These are phyloP conservation scores for Candida gigantensis DNA, from an alignment of 1,139 yeast species.

Conservation along the genomic window DNA sequence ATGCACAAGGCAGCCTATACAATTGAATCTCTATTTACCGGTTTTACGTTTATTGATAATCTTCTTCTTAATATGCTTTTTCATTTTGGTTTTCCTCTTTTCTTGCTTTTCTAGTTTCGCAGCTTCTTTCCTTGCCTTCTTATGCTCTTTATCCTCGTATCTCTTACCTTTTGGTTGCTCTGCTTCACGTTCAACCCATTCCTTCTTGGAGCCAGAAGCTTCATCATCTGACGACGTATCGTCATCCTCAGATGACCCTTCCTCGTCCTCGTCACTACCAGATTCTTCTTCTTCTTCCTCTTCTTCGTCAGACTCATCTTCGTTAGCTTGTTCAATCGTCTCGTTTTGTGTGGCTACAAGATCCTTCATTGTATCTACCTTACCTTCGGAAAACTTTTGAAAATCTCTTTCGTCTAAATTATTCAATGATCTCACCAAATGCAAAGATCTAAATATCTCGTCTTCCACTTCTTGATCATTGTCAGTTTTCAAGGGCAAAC, in stretches of 20 bases:
- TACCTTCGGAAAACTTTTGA: slow-evolving; percentile 76
- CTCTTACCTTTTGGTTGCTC: slow-evolving; percentile 64
- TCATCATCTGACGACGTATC: slow-evolving; percentile 27
- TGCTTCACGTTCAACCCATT: slow-evolving; percentile 44
- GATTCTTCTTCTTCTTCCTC: slow-evolving; percentile 18
- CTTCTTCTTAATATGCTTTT: slow-evolving; percentile 87
- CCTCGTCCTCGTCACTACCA: slow-evolving; percentile 36
- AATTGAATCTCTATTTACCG: slow-evolving; percentile 13
- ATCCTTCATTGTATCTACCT: slow-evolving; percentile 73
- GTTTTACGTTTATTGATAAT: slow-evolving; percentile 57
- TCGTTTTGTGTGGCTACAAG: slow-evolving; percentile 42
- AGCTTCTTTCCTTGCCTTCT: slow-evolving; percentile 80
- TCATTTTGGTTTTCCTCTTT: slow-evolving; percentile 86
- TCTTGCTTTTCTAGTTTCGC: slow-evolving; percentile 84
- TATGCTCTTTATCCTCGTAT: slow-evolving; percentile 79
- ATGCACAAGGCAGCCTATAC: too few species aligned
- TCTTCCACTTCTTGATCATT: slow-evolving; percentile 57
- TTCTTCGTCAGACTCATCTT: slow-evolving; percentile 14
- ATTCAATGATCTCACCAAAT: slow-evolving; percentile 75
- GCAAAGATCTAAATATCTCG: slow-evolving; percentile 83
- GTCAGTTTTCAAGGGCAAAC: slow-evolving; percentile 54
- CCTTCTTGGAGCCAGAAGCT: slow-evolving; percentile 27
- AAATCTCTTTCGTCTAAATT: slow-evolving; percentile 87
- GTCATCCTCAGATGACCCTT: slow-evolving; percentile 31
- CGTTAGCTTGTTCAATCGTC: slow-evolving; percentile 15